These are phyloP conservation scores for Xylariaceae sp. DNA, from an alignment of 2,329 filamentous ascomycete species.

Conservation along the genomic window DNA sequence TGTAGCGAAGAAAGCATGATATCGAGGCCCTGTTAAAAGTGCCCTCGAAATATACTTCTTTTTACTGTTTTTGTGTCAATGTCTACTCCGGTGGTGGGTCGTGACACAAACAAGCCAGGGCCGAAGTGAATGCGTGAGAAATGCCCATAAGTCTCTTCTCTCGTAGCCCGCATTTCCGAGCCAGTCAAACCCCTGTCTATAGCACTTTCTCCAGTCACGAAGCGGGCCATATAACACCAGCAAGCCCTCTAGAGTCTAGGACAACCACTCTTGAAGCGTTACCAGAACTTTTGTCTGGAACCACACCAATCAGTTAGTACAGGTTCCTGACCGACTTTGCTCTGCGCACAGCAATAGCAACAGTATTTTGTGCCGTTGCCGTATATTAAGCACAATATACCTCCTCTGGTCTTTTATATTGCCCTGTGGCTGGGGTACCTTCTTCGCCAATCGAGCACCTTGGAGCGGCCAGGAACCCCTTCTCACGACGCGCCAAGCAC, in stretches of 20 bases:
- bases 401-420: slow-evolving; percentile 39
- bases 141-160: slow-evolving; percentile 16
- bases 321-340: neutral
- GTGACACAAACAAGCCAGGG: slow-evolving; percentile 14
- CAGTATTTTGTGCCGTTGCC: slow-evolving; percentile 29
- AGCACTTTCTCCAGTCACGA: slow-evolving; percentile 20
- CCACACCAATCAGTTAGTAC: slow-evolving; percentile 23
- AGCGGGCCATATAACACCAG: slow-evolving; percentile 27
- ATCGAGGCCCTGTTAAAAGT: too few relatives aligned
- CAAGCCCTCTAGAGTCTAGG: slow-evolving; percentile 15
- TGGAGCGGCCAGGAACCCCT: slow-evolving; percentile 29
- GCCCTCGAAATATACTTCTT: neutral
- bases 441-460: slow-evolving; percentile 34
- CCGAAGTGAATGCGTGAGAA: slow-evolving; percentile 16
- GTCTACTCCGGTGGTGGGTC: slow-evolving; percentile 22
- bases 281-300: slow-evolving; percentile 23
- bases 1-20: too few relatives aligned
- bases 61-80: neutral
- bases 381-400: slow-evolving; percentile 41
- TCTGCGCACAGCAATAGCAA: slow-evolving; percentile 23
- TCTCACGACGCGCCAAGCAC: slow-evolving; percentile 36
- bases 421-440: slow-evolving; percentile 30
- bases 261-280: slow-evolving; percentile 20
- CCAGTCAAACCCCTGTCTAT: slow-evolving; percentile 22
- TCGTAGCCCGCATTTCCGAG: slow-evolving; percentile 15